Conservation (phyloP, 148 eudicot genomes). For the Bassia scoparia region DNA sequence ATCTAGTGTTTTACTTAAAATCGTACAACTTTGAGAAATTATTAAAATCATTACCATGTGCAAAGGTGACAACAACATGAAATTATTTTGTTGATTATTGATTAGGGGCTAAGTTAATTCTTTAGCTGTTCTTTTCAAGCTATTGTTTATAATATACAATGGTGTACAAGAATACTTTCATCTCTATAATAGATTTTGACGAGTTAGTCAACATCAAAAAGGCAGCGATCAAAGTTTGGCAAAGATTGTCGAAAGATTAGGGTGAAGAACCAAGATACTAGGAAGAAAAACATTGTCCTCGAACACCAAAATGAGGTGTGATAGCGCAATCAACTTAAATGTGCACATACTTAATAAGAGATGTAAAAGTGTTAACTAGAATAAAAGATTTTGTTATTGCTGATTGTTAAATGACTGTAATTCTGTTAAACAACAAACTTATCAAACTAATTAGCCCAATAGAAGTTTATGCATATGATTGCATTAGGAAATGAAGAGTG, state of each 20-base stretch:
- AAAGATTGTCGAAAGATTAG: background rate
- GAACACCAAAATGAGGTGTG: slow-evolving; percentile 7
- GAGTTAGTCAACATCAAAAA: background rate
- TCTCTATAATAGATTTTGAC: too few relatives aligned
- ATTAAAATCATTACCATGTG: too few relatives aligned
- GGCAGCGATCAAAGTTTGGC: background rate
- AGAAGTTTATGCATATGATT: slow-evolving; percentile 18
- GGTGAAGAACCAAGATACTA: background rate
- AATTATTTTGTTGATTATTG: too few relatives aligned
- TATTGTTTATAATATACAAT: too few relatives aligned
- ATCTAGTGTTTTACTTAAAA: too few relatives aligned
- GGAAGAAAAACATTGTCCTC: background rate
- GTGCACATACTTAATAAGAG: background rate
- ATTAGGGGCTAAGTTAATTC: too few relatives aligned
- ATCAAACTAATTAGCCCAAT: slow-evolving; percentile 5
- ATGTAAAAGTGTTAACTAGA: background rate
- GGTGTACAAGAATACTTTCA: too few relatives aligned
- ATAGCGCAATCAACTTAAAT: background rate
- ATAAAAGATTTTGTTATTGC: background rate
- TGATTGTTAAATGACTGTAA: slow-evolving; percentile 5
- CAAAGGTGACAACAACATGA: too few relatives aligned
- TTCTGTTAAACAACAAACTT: slow-evolving; percentile 2
- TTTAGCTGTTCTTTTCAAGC: too few relatives aligned
- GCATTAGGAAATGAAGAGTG: slow-evolving; percentile 4
- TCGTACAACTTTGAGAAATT: too few relatives aligned